A percentile compares a stretch with the other conserved stretches of the same genome.
These are phyloP conservation scores for Colletotrichum sp. DNA, from an alignment of 2,329 filamentous ascomycete genomes.

Conservation along the genomic window DNA sequence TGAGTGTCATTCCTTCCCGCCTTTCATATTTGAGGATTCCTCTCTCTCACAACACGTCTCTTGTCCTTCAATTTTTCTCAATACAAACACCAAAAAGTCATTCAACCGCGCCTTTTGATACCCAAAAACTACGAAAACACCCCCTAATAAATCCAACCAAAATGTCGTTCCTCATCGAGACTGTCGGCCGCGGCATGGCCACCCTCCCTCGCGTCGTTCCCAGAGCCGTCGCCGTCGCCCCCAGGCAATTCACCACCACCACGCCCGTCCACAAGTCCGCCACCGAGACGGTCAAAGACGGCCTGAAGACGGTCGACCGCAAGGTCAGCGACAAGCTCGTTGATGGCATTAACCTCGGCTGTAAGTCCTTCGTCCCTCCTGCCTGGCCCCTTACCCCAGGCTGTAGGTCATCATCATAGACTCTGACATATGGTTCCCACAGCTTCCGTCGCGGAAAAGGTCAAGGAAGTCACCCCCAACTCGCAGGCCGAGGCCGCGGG, in stretches of 20 bases:
- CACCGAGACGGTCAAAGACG: conserved; percentile 63
- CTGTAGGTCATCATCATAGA: fast-evolving
- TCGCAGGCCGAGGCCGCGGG: conserved; percentile 41
- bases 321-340: conserved; percentile 66
- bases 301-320: conserved; percentile 63
- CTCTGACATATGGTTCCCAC: not conserved
- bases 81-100: not conserved
- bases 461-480: conserved; percentile 49
- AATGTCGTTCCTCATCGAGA: conserved; percentile 62
- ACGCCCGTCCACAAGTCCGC: conserved; percentile 51
- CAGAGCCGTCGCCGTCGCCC: conserved; percentile 41
- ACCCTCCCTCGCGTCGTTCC: conserved; percentile 37
- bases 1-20: not conserved
- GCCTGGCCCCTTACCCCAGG: not conserved
- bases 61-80: fast-evolving
- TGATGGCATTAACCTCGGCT: conserved; percentile 62
- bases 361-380: conserved; percentile 42
- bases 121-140: too few relatives aligned
- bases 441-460: conserved; percentile 50
- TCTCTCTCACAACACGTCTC: not conserved
- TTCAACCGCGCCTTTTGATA: not conserved
- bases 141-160: conserved; percentile 2
- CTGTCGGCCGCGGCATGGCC: conserved; percentile 45
- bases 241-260: conserved; percentile 57
- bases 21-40: not conserved